Conservation (phyloP, 2,329 filamentous ascomycete species). For the Arachnomyces sp. region DNA sequence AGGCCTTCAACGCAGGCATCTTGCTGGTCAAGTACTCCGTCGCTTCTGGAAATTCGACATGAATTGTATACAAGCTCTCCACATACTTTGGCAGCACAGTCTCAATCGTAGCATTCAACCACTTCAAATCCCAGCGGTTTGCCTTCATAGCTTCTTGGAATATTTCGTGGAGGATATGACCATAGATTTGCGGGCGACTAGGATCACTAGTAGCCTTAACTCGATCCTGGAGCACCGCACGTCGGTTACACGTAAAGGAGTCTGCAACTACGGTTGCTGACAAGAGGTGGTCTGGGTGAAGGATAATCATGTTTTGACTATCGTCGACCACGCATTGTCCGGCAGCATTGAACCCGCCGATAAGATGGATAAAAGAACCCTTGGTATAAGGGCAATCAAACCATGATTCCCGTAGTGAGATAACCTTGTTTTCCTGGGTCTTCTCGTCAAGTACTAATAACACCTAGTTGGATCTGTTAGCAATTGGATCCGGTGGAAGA, state of each 20-base stretch:
- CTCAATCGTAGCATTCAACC: constrained; percentile 60
- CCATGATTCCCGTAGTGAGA: constrained; percentile 82
- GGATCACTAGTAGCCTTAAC: constrained; percentile 83
- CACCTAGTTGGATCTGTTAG: constrained; percentile 49
- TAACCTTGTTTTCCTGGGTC: constrained; percentile 56
- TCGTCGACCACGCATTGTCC: constrained; percentile 80
- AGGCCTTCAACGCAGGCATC: constrained; percentile 70
- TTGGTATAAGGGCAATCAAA: constrained; percentile 67
- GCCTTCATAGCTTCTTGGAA: constrained; percentile 83
- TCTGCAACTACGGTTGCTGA: constrained; percentile 95
- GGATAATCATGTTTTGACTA: constrained; percentile 70
- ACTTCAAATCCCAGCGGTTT: constrained; percentile 70
- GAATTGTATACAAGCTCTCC: constrained; percentile 84
- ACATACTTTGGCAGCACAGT: constrained; percentile 67
- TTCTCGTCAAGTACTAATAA: constrained; percentile 75
- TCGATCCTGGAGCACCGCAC: constrained; percentile 87
- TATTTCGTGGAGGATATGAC: constrained; percentile 87
- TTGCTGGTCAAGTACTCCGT: constrained; percentile 75
- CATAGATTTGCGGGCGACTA: constrained; percentile 77
- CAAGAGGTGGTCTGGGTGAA: constrained; percentile 92
- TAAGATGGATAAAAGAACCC: constrained; percentile 76
- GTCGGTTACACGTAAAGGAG: constrained; percentile 82
- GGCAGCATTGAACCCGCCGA: constrained; percentile 62
- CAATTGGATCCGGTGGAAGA: constrained; percentile 6
- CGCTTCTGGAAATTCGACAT: constrained; percentile 64